Evolutionary conservation across 2,329 filamentous ascomycete genomes (phyloP), one percentile per base, ranked within the genome.

Genomic region (Macroventuria anomochaeta): DNA sequence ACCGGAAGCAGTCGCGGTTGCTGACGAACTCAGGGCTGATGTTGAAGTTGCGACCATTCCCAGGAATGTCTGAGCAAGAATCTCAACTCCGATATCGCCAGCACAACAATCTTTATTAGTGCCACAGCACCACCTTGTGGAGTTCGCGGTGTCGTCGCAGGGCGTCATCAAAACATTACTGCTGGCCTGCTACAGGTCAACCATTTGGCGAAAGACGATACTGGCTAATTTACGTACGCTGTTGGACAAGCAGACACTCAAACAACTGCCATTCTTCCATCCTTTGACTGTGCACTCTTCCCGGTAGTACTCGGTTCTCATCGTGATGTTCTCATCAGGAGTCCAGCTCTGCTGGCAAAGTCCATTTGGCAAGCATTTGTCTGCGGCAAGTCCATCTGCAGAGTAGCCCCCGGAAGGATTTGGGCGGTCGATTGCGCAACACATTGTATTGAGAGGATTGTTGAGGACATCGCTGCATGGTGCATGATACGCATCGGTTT

Each of bases 401-500:
- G 40, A 39, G 3, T 29, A 26, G 3, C 40, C 41, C 11, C 17
- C 48, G 15, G 33, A 26, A 5, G 40, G 41, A 29, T 52, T 52
- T 2, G 48, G 21, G 2, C 48, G 48, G 13, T 46, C 41, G 3
- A 46, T 46, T 0, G 41, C 48, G 17, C 48, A 52, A 38, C 48
- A 52, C 48, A 52, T 52, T 6, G 48, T 46, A 13, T 52, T 52
- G 21, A 52, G 48, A 44, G 48, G 34, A 15, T 52, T 44, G 5
- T 33, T 26, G 12, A 52, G 40, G 7, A 26, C 21, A 28, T 44
- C 41, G 3, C 26, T 28, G 17, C 48, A 52, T 28, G 48, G 48
- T 12, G 48, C 48, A 21, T 52, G 48, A 15, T 52, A 37, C 13
- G 34, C 20, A 29, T 46, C 41, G 15, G 48, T 46, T 15, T 46